Percentiles rank a stretch among this genome's conserved stretches.
phyloP scores from a whole-genome alignment of 75 land plant genomes.

The Pinus taeda region DNA sequence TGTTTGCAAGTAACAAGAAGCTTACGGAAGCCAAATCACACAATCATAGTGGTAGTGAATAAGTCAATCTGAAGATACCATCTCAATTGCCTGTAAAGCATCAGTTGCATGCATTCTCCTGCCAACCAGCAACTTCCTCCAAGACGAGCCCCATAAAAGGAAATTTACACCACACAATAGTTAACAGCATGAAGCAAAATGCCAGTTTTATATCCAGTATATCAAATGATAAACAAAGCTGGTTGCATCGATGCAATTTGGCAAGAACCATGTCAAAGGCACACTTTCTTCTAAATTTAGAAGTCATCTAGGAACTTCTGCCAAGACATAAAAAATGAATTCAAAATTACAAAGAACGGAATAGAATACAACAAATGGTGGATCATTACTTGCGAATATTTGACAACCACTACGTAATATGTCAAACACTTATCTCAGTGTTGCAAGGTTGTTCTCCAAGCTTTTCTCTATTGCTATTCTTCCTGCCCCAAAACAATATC shows the following conservation, averaged over 20 bases:
- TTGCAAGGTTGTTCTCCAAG: conserved; percentile 75
- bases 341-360: background rate
- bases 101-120: no score
- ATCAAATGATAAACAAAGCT: background rate
- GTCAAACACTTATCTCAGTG: conserved; percentile 63
- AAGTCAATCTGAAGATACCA: no score
- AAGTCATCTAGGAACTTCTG: background rate
- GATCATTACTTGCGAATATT: background rate
- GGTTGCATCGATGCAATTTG: background rate
- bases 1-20: no score
- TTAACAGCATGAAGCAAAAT: background rate
- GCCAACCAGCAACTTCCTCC: no score
- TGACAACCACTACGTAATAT: background rate
- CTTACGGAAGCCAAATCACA: no score
- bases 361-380: conserved; percentile 5
- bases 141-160: no score
- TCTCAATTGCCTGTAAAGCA: no score
- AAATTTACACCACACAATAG: no score
- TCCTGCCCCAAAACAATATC: conserved; percentile 58
- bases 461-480: conserved; percentile 67
- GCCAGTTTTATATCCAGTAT: background rate
- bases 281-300: background rate
- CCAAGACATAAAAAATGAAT: background rate
- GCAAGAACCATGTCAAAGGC: background rate
- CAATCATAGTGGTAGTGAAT: no score